Evolutionary conservation across 495 filamentous ascomycete genomes (phyloP).

Genomic region (Neurospora cerealis): DNA sequence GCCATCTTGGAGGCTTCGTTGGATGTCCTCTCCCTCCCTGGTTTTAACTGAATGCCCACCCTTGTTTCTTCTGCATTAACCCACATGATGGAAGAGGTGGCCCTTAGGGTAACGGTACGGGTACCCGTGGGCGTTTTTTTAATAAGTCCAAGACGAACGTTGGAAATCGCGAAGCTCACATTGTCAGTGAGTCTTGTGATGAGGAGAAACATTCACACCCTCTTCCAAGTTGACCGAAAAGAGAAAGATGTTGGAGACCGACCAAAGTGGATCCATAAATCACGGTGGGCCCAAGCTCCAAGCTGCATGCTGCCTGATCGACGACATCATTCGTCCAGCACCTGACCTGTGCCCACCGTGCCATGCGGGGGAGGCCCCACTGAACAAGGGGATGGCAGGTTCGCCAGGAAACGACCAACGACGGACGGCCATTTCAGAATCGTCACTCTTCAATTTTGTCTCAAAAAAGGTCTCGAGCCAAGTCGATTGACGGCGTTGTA

Average conservation of each 20-base stretch:
- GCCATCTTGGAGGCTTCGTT: background rate
- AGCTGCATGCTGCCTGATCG: background rate
- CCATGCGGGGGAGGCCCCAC: background rate
- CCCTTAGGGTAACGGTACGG: background rate
- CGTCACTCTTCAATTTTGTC: background rate
- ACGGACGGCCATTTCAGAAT: background rate
- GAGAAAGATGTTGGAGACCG: background rate
- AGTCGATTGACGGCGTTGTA: background rate
- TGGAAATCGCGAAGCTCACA: background rate
- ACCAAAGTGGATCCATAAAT: background rate
- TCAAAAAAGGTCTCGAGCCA: background rate
- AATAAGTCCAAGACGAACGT: background rate
- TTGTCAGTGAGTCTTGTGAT: background rate
- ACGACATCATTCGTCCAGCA: background rate
- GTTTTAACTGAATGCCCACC: background rate
- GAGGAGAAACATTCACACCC: background rate
- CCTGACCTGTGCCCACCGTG: background rate
- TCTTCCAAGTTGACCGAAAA: background rate
- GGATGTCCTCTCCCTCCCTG: background rate
- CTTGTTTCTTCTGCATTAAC: background rate
- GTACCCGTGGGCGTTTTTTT: background rate
- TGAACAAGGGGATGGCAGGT: background rate
- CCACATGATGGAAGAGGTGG: background rate
- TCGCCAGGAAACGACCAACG: background rate
- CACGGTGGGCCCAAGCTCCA: background rate